A percentile compares a stretch with the other conserved stretches of the same genome.
Conservation (phyloP, 768 basidiomycete genomes). For the Kwoniella sp. region DNA sequence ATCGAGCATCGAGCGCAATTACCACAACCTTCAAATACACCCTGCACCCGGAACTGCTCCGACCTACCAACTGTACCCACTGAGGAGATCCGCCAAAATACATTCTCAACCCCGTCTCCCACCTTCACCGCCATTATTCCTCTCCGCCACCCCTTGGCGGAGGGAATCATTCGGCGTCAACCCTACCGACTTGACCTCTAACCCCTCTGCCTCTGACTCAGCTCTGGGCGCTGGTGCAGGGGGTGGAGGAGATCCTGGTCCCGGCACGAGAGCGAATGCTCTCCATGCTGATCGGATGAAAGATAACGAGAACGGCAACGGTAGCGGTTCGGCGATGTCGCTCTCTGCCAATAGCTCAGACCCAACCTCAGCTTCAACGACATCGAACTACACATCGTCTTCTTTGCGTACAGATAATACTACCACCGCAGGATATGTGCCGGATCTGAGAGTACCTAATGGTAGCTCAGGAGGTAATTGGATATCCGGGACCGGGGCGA, state of each 20-base stretch:
- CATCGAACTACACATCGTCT: background rate
- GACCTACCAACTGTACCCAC: no score
- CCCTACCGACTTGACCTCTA: background rate
- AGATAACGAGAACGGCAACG: background rate
- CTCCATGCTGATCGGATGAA: background rate
- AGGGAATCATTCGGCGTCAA: conserved; percentile 1
- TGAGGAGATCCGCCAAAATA: background rate
- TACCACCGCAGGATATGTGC: background rate
- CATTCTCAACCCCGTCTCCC: conserved; percentile 1
- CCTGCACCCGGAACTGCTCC: no score
- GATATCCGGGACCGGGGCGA: background rate
- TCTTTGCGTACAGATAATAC: background rate
- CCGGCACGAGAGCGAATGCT: background rate
- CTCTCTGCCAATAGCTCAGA: background rate
- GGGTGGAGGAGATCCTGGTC: background rate
- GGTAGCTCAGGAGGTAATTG: background rate
- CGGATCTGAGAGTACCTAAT: background rate
- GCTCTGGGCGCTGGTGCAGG: background rate
- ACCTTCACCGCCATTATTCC: background rate
- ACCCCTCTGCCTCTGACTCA: background rate
- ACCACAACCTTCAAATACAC: no score
- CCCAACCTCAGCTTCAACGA: background rate
- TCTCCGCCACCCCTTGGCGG: background rate
- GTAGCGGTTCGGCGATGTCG: background rate
- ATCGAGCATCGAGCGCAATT: no score